Percentiles rank a stretch among this genome's conserved stretches.
phyloP scores from a whole-genome alignment of 2,329 filamentous ascomycete genomes.

The Exophiala calicioides region DNA sequence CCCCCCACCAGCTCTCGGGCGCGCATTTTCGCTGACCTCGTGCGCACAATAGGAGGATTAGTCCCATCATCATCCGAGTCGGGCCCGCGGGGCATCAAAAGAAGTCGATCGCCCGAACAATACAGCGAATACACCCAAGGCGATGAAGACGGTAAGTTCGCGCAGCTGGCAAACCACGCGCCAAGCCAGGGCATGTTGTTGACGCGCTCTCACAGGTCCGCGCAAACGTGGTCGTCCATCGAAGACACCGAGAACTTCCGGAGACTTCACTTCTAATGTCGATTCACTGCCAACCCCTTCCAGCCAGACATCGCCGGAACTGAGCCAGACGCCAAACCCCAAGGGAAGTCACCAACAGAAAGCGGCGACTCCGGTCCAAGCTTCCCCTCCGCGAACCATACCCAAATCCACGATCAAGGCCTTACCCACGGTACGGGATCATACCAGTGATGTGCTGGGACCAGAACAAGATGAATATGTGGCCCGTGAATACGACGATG shows the following conservation, averaged over 20 bases:
- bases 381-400: slow-evolving; percentile 55
- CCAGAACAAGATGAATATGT: slow-evolving; percentile 91
- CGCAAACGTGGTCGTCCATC: slow-evolving; percentile 54
- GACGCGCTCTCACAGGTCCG: slow-evolving; percentile 34
- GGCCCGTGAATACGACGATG: slow-evolving; percentile 87
- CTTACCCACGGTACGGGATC: slow-evolving; percentile 90
- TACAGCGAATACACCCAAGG: slow-evolving; percentile 57
- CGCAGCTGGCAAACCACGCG: neutral
- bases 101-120: slow-evolving; percentile 73
- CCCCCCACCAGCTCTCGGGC: neutral
- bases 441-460: slow-evolving; percentile 93
- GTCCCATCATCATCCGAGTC: slow-evolving; percentile 39
- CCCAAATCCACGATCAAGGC: slow-evolving; percentile 73
- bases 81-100: slow-evolving; percentile 71
- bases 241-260: slow-evolving; percentile 46
- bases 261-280: slow-evolving; percentile 35
- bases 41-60: slow-evolving; percentile 40
- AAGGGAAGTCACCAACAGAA: slow-evolving; percentile 17
- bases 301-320: slow-evolving; percentile 34
- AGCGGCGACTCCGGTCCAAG: slow-evolving; percentile 55
- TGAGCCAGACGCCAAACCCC: slow-evolving; percentile 43
- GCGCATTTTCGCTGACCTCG: slow-evolving; percentile 38
- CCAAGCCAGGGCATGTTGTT: neutral
- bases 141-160: slow-evolving; percentile 62
- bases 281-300: slow-evolving; percentile 35